Evolutionary conservation across 352 stramenopile genomes (phyloP).

Genomic region (Globisporangium parvum): DNA sequence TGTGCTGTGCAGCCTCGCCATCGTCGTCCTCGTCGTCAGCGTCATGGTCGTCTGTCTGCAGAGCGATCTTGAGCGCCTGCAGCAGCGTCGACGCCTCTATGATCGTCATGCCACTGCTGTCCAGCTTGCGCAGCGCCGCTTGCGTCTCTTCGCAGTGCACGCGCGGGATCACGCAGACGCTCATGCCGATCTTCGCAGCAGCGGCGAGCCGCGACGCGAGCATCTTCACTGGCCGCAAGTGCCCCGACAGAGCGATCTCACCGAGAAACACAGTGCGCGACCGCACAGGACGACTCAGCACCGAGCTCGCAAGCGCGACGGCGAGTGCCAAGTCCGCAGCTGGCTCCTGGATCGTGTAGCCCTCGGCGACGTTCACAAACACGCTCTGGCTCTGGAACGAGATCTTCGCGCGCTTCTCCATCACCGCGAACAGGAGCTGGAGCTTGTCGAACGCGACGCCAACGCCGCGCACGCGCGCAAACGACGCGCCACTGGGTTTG

Average conservation of each 20-base stretch:
- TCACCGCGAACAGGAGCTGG: constrained; percentile 91
- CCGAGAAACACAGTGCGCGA: constrained; percentile 61
- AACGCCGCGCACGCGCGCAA: constrained; percentile 60
- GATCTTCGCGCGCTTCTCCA: constrained; percentile 89
- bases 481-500: constrained; percentile 19
- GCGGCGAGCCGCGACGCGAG: constrained; percentile 72
- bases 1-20: background rate
- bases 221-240: constrained; percentile 78
- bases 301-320: constrained; percentile 64
- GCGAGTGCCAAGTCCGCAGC: constrained; percentile 72
- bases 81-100: constrained; percentile 61
- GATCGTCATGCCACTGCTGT: constrained; percentile 34
- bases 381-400: constrained; percentile 76
- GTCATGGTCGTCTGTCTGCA: constrained; percentile 16
- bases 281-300: constrained; percentile 51
- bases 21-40: background rate
- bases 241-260: constrained; percentile 73
- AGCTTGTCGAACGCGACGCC: constrained; percentile 89
- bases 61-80: constrained; percentile 57
- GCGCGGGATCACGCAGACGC: constrained; percentile 66
- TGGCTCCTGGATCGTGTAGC: constrained; percentile 79
- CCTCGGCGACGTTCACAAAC: constrained; percentile 84
- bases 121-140: constrained; percentile 50
- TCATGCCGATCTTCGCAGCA: constrained; percentile 75
- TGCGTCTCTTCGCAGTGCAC: constrained; percentile 37